Percentiles rank a stretch among this genome's conserved stretches.
phyloP scores from a whole-genome alignment of 768 basidiomycete species.

The Cystobasidium onofrii region DNA sequence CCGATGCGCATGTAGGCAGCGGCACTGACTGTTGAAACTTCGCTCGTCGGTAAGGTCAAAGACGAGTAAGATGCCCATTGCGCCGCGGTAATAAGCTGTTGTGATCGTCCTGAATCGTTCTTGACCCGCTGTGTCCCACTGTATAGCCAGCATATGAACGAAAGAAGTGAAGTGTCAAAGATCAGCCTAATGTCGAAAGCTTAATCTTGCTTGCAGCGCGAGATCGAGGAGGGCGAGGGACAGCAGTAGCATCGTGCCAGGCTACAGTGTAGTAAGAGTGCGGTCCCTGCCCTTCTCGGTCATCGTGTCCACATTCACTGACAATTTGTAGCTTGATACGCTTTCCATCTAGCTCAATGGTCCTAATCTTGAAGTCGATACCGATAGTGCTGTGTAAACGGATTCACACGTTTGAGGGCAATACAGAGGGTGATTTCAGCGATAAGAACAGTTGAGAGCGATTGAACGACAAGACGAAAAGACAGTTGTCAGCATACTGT shows the following conservation, averaged over 20 bases:
- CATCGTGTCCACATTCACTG: too few relatives aligned
- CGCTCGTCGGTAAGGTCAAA: constrained; percentile 85
- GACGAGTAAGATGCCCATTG: constrained; percentile 97
- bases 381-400: constrained; percentile 77
- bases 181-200: background rate
- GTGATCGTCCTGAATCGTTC: constrained; percentile 98
- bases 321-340: constrained; percentile 37
- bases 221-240: background rate
- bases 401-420: background rate
- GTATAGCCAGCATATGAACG: constrained; percentile 14
- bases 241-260: background rate
- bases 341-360: constrained; percentile 96
- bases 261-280: background rate
- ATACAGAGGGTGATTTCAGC: background rate
- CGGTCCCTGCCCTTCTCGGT: too few relatives aligned
- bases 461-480: background rate
- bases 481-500: background rate
- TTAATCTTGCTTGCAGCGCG: background rate
- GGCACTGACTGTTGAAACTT: constrained; percentile 83
- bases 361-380: constrained; percentile 98
- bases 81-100: constrained; percentile 96
- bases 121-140: constrained; percentile 99
- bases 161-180: background rate
- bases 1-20: background rate
- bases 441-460: background rate